Evolutionary conservation across 768 basidiomycete genomes (phyloP).

Genomic region (Trametes sanguinea): DNA sequence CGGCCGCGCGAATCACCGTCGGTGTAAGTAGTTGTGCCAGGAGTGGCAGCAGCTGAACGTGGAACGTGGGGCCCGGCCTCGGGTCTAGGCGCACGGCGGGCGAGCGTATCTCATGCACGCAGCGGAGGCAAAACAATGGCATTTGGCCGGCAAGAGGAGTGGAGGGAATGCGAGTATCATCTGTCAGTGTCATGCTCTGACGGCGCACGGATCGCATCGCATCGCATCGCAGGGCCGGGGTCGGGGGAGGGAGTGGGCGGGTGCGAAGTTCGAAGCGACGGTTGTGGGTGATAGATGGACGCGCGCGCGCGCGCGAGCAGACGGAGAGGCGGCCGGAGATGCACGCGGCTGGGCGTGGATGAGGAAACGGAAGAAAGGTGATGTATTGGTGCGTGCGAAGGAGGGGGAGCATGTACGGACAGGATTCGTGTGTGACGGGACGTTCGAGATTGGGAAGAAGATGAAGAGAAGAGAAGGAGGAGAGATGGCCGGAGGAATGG

Average conservation of each 20-base stretch:
- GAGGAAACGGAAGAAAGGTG: too few species aligned
- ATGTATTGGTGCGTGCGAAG: neutral
- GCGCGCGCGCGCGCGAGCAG: neutral
- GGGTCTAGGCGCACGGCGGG: too few species aligned
- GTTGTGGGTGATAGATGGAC: slow-evolving; percentile 17
- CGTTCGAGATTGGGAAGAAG: neutral
- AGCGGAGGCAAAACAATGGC: too few species aligned
- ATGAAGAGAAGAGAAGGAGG: neutral
- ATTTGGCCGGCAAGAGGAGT: neutral
- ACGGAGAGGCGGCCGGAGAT: too few species aligned
- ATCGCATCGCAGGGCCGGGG: neutral
- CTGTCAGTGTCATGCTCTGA: neutral
- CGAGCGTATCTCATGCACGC: too few species aligned
- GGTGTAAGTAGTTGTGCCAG: too few species aligned
- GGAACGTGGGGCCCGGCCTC: too few species aligned
- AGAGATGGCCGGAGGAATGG: neutral
- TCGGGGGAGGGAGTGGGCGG: neutral
- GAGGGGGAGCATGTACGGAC: neutral
- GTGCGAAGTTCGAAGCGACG: slow-evolving; percentile 4
- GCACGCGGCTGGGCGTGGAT: too few species aligned
- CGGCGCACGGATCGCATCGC: neutral
- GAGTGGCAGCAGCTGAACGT: too few species aligned
- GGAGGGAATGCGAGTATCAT: too few species aligned
- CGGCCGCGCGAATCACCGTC: neutral
- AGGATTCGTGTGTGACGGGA: neutral